Evolutionary conservation across 169 alveolate genomes (phyloP), one percentile per base, ranked within the genome.

Genomic region (Plasmodium falciparum): DNA sequence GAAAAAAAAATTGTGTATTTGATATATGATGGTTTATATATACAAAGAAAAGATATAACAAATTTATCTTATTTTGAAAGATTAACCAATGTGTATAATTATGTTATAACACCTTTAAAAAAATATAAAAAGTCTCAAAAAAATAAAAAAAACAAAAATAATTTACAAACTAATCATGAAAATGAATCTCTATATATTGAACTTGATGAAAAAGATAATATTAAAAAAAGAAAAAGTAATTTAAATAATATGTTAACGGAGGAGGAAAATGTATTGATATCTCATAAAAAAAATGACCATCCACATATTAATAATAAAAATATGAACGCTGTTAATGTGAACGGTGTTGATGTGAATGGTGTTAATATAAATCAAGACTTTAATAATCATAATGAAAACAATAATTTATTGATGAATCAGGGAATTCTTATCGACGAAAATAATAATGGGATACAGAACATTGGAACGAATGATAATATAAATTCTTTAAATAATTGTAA

Each of bases 1-100:
- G 49, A 80, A 92, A 70, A 58, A 75, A 69, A 56, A 62, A 66
- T 74, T 52, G 73, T 73, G 5, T 97, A 83, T 83, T 88, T 97
- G 76, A 92, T 97, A 29, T 97, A 96, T 83, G 98, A 97, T 47
- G 97, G 96, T 8, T 72, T 97, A n/a, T 94, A 78, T 49, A 93
- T 97, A 26, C 96, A 95, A 52, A 90, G 98, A 52, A 95, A 88
- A 56, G 94, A 95, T n/a, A 73, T 95, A 58, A 93, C 88, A 50
- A 75, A 93, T n/a, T 73, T 93, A 20, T 95, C 95, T 61, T 88
- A 96, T 15, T 80, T 97, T 50, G 97, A 93, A 70, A 93, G 98
- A n/a, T 94, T 97, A 15, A 74, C 95, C 4, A 88, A 93, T 8
- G 97, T 89, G 2, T 92, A 92, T 67, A 93, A 93, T 65, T 93